Conservation (phyloP, 352 stramenopile species). For the Chrysophaeum taylorii region DNA sequence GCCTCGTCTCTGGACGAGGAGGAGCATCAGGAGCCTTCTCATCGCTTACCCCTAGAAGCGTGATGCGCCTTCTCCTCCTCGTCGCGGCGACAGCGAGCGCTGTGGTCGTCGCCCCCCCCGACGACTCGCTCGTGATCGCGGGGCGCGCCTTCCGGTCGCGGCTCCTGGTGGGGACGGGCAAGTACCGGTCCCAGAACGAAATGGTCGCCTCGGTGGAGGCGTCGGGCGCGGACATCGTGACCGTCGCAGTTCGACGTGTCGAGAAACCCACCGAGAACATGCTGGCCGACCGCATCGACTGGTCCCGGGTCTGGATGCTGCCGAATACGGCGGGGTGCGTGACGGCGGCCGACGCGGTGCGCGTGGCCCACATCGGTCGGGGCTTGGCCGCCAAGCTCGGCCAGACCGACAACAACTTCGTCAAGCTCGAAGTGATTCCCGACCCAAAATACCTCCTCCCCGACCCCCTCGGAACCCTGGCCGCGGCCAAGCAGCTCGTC, state of each 20-base stretch:
- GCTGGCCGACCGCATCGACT: background rate
- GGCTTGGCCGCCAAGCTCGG: background rate
- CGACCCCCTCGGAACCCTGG: slow-evolving; percentile 4
- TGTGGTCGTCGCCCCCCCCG: background rate
- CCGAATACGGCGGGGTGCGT: slow-evolving; percentile 11
- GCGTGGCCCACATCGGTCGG: background rate
- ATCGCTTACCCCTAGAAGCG: no score
- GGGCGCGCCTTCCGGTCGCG: background rate
- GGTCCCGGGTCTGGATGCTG: slow-evolving; percentile 3
- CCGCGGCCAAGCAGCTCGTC: slow-evolving; percentile 4
- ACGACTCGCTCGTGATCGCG: slow-evolving; percentile 11
- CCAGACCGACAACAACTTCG: slow-evolving; percentile 15
- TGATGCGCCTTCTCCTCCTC: no score
- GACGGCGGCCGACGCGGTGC: slow-evolving; percentile 5
- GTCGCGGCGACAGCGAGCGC: no score
- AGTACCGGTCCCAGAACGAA: background rate
- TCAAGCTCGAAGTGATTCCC: slow-evolving; percentile 13
- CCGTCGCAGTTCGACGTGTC: slow-evolving; percentile 7
- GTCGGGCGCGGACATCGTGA: slow-evolving; percentile 8
- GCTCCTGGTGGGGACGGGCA: slow-evolving; percentile 5
- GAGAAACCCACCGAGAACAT: background rate
- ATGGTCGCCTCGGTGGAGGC: slow-evolving; percentile 1
- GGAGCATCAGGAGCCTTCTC: no score
- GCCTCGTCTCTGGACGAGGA: no score
- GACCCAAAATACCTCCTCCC: slow-evolving; percentile 9